Evolutionary conservation across 352 stramenopile genomes (phyloP).

Genomic region (Peronospora farinosa): DNA sequence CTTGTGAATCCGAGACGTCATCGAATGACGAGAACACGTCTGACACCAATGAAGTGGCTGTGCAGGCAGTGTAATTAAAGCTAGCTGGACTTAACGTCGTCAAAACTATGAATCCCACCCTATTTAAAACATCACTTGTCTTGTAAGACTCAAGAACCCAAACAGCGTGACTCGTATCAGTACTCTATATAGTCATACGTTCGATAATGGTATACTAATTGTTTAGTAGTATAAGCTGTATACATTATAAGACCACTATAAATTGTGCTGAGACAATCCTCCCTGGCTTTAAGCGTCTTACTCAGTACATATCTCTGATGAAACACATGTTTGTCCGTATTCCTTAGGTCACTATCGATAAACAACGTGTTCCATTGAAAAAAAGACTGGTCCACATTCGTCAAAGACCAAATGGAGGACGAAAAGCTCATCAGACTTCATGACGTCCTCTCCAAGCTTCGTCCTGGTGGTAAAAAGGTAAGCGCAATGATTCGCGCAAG

Average conservation of each 20-base stretch:
- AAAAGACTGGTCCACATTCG: constrained; percentile 7
- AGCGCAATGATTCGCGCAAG: no score
- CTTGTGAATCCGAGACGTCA: constrained; percentile 19
- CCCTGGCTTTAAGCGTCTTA: not conserved
- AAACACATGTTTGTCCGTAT: not conserved
- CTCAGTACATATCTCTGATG: no score
- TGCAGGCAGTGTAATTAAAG: constrained; percentile 27
- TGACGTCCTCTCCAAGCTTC: constrained; percentile 81
- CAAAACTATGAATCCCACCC: not conserved
- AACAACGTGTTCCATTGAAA: not conserved
- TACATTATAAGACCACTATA: no score
- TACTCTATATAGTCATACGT: no score
- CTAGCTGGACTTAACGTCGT: constrained; percentile 1
- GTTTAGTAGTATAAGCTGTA: no score
- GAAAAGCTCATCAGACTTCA: constrained; percentile 80
- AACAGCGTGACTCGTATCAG: no score
- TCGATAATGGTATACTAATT: no score
- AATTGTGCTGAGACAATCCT: no score
- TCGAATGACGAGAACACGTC: constrained; percentile 15
- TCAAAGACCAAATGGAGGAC: constrained; percentile 52
- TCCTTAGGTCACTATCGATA: not conserved
- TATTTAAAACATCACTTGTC: constrained; percentile 17
- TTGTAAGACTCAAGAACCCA: not conserved
- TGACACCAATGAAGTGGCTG: constrained; percentile 13
- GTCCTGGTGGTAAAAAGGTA: constrained; percentile 74